Percentiles rank a stretch among this genome's conserved stretches.
phyloP scores from a whole-genome alignment of 345 rosid genomes.

The Diplotaxis tenuifolia region DNA sequence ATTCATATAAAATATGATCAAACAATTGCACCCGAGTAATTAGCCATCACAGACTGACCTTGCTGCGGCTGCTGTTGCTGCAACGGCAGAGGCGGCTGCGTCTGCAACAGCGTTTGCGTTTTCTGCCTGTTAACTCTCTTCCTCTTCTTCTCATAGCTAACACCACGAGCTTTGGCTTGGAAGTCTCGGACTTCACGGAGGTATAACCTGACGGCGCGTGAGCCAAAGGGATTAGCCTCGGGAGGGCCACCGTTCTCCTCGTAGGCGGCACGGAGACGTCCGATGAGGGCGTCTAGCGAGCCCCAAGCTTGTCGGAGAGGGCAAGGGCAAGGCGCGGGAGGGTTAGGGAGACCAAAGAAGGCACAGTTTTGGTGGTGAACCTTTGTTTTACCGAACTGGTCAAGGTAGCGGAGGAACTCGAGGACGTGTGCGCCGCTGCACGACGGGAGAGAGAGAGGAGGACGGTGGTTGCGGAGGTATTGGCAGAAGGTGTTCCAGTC shows the following conservation, averaged over 20 bases:
- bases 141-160: slow-evolving; percentile 41
- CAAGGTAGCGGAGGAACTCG: slow-evolving; percentile 39
- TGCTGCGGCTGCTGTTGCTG: slow-evolving; percentile 31
- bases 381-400: slow-evolving; percentile 42
- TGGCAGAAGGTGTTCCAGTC: slow-evolving; percentile 43
- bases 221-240: slow-evolving; percentile 37
- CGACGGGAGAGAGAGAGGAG: slow-evolving; percentile 37
- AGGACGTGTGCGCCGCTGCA: slow-evolving; percentile 45
- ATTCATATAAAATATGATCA: slow-evolving; percentile 10
- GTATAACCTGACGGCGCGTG: slow-evolving; percentile 40
- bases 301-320: slow-evolving; percentile 45
- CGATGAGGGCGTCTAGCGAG: slow-evolving; percentile 38
- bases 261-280: slow-evolving; percentile 40
- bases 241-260: slow-evolving; percentile 45
- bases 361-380: slow-evolving; percentile 35
- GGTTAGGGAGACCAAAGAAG: slow-evolving; percentile 39
- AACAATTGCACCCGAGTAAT: slow-evolving; percentile 32
- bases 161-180: slow-evolving; percentile 40
- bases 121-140: slow-evolving; percentile 45
- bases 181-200: slow-evolving; percentile 39
- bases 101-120: slow-evolving; percentile 12
- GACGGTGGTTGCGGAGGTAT: slow-evolving; percentile 44
- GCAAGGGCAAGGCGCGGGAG: slow-evolving; percentile 41
- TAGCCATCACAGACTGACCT: slow-evolving; percentile 40
- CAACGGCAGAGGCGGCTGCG: slow-evolving; percentile 29